These are phyloP conservation scores for Triticum urartu DNA, from an alignment of 176 grass and related monocot genomes.

Conservation along the genomic window DNA sequence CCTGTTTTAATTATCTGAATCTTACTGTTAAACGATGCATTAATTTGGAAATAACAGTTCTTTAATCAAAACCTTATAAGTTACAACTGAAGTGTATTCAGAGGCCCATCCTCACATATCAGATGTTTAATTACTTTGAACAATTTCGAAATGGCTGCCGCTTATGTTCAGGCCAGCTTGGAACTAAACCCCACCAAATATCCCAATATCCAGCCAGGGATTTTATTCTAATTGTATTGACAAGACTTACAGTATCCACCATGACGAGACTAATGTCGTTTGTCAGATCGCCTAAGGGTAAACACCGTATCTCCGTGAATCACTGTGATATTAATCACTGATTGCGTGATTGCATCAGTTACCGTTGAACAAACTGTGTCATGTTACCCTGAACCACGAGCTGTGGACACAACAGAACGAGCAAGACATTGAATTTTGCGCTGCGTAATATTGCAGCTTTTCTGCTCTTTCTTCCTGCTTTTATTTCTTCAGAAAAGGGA, in stretches of 20 bases:
- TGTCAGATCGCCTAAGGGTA: background rate
- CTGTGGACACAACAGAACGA: too few species aligned
- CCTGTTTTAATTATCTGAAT: background rate
- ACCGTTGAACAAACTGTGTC: background rate
- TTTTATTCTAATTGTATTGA: background rate
- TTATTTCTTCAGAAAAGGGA: too few species aligned
- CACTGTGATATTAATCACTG: background rate
- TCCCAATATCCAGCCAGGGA: background rate
- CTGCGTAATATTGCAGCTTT: too few species aligned
- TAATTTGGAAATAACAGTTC: background rate
- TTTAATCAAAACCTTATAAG: background rate
- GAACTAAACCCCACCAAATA: background rate
- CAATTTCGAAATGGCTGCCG: background rate
- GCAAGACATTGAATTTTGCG: too few species aligned
- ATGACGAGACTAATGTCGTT: background rate
- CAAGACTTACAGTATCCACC: background rate
- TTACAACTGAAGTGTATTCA: background rate
- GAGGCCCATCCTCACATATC: background rate
- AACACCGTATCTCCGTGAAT: background rate
- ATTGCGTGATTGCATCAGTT: background rate
- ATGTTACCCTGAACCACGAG: too few species aligned
- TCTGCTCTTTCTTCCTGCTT: too few species aligned
- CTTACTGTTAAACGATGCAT: background rate
- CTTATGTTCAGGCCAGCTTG: background rate
- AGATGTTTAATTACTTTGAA: background rate